phyloP scores from a whole-genome alignment of 2,329 filamentous ascomycete genomes.

The Colletotrichum sp. region DNA sequence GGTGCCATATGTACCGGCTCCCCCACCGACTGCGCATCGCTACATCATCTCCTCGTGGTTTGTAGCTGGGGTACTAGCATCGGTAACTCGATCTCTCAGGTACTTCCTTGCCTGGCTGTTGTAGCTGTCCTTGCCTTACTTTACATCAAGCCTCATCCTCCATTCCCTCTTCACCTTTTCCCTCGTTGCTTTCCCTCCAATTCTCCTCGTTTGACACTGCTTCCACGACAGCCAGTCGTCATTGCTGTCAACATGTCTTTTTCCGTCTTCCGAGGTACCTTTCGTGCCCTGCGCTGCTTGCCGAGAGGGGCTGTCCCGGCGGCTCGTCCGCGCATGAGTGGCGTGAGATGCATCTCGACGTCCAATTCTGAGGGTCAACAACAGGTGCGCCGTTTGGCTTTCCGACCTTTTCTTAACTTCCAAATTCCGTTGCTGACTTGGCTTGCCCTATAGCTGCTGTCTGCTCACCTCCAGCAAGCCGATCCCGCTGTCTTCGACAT shows the following conservation, averaged over 20 bases:
- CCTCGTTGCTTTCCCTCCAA: background rate
- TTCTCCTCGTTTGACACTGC: background rate
- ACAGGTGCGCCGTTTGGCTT: constrained; percentile 48
- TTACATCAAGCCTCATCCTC: background rate
- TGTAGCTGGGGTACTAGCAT: constrained; percentile 1
- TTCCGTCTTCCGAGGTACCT: constrained; percentile 51
- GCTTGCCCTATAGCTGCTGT: constrained; percentile 69
- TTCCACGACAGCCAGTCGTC: background rate
- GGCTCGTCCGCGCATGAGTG: background rate
- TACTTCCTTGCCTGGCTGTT: background rate
- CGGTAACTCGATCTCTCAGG: background rate
- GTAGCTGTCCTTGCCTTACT: background rate
- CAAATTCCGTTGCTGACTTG: background rate
- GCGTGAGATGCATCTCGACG: constrained; percentile 49
- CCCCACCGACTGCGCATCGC: background rate
- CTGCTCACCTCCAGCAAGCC: constrained; percentile 78
- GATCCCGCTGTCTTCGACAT: constrained; percentile 90
- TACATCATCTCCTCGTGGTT: background rate
- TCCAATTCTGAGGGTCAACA: constrained; percentile 62
- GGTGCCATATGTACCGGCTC: constrained; percentile 10
- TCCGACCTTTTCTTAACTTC: background rate
- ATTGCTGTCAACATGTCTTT: constrained; percentile 47
- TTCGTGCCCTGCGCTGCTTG: constrained; percentile 50
- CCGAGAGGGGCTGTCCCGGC: constrained; percentile 32
- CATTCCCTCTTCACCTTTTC: background rate